A percentile compares a stretch with the other conserved stretches of the same genome.
phyloP scores from a whole-genome alignment of 2,329 filamentous ascomycete species.

The Trichocomaceae sp. region DNA sequence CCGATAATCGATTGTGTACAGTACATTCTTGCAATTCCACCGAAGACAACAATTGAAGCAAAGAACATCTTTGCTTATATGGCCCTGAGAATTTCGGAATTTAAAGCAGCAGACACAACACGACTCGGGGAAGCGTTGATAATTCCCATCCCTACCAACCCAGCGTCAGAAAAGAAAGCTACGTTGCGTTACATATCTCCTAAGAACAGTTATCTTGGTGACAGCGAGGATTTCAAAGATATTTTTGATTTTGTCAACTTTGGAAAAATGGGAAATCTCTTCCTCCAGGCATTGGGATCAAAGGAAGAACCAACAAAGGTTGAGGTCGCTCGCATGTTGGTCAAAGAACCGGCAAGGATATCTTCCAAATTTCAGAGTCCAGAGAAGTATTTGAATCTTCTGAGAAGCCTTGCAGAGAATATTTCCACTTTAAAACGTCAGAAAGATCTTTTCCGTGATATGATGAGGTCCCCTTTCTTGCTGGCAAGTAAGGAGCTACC shows the following conservation, averaged over 20 bases:
- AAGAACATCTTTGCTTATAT: constrained; percentile 76
- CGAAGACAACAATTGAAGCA: constrained; percentile 60
- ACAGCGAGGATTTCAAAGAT: constrained; percentile 65
- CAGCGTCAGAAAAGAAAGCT: constrained; percentile 36
- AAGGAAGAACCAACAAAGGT: constrained; percentile 83
- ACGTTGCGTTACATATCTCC: constrained; percentile 57
- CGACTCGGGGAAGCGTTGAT: constrained; percentile 61
- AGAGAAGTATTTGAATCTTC: constrained; percentile 78
- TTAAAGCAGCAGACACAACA: constrained; percentile 55
- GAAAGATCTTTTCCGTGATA: constrained; percentile 66
- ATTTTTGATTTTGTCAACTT: constrained; percentile 98
- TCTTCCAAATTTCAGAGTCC: constrained; percentile 70
- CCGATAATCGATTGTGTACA: constrained; percentile 70
- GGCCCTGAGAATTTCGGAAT: constrained; percentile 65
- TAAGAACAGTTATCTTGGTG: constrained; percentile 71
- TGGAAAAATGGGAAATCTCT: constrained; percentile 76
- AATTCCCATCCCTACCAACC: constrained; percentile 55
- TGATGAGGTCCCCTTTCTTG: constrained; percentile 70
- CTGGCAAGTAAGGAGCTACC: constrained; percentile 73
- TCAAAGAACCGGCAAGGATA: constrained; percentile 73
- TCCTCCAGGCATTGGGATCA: constrained; percentile 80
- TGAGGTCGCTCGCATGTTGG: constrained; percentile 79
- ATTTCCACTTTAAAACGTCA: constrained; percentile 65
- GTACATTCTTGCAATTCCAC: constrained; percentile 64
- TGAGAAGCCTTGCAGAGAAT: constrained; percentile 73